These are phyloP conservation scores for Protea cynaroides DNA, from an alignment of 164 flowering plant species.

Conservation along the genomic window DNA sequence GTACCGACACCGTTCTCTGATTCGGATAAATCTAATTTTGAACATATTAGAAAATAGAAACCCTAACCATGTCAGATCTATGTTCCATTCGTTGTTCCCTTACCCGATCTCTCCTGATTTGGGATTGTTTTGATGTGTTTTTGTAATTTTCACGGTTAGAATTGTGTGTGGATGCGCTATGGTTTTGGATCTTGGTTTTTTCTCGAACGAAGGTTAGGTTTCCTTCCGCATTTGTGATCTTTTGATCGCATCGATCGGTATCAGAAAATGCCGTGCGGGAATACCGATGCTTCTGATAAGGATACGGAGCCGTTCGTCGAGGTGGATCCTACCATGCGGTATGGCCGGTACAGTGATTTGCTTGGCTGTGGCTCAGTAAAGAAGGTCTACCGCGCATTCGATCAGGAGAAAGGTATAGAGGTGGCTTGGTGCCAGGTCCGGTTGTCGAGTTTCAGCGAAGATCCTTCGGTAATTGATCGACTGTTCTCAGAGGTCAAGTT, in stretches of 20 bases:
- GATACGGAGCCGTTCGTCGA: conserved; percentile 54
- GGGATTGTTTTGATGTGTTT: not conserved
- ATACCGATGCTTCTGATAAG: conserved; percentile 14
- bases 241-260: not conserved
- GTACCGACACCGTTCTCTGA: not conserved
- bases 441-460: conserved; percentile 28
- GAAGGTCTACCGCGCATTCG: conserved; percentile 60
- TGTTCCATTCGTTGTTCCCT: not conserved
- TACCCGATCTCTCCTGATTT: not conserved
- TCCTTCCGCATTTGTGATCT: not conserved
- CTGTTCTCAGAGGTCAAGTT: conserved; percentile 43
- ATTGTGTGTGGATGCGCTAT: not conserved
- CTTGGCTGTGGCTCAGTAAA: conserved; percentile 58
- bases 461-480: conserved; percentile 30
- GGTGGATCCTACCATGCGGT: conserved; percentile 52
- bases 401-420: conserved; percentile 70
- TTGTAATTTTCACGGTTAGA: not conserved
- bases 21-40: not conserved
- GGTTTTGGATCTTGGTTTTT: not conserved
- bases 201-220: not conserved
- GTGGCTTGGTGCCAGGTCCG: conserved; percentile 72
- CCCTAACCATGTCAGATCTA: not conserved
- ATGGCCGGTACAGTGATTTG: conserved; percentile 53
- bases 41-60: not conserved
- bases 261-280: conserved; percentile 10